Percentiles rank a stretch among this genome's conserved stretches.
Conservation (phyloP, 768 basidiomycete genomes). For the Holtermannia corniformis region DNA sequence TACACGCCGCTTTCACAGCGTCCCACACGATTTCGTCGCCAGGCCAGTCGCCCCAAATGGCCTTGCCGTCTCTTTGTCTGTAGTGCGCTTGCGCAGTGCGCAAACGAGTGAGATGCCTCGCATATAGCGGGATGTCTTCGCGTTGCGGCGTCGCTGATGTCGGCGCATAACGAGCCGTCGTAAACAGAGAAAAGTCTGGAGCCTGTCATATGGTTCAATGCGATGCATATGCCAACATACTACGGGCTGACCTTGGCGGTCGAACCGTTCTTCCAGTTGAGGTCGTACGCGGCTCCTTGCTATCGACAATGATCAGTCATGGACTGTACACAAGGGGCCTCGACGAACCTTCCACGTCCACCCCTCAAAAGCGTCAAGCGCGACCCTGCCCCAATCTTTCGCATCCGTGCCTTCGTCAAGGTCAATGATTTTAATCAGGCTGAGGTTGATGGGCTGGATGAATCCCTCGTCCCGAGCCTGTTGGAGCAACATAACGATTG, state of each 20-base stretch:
- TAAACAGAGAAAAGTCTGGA: conserved; percentile 17
- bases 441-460: conserved; percentile 55
- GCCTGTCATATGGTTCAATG: conserved; percentile 4
- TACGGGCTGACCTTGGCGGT: not conserved
- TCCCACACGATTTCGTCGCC: conserved; percentile 24
- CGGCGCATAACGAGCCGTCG: conserved; percentile 30
- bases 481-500: conserved; percentile 65
- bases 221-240: conserved; percentile 1
- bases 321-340: not conserved
- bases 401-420: conserved; percentile 19
- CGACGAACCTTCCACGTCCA: conserved; percentile 32
- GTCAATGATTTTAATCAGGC: conserved; percentile 65
- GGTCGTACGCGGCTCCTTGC: conserved; percentile 24
- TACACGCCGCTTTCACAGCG: not conserved
- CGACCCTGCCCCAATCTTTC: conserved; percentile 35
- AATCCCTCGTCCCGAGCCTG: conserved; percentile 62
- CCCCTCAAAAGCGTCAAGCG: conserved; percentile 27
- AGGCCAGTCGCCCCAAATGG: conserved; percentile 22
- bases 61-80: conserved; percentile 6
- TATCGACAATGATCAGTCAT: conserved; percentile 9
- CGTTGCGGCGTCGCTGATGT: not conserved
- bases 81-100: conserved; percentile 20
- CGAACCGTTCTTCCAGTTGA: conserved; percentile 17
- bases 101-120: conserved; percentile 20
- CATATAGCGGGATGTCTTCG: conserved; percentile 16